Conservation (phyloP, 192 early-diverging fungal genomes). For the Umbelopsis ramanniana region DNA sequence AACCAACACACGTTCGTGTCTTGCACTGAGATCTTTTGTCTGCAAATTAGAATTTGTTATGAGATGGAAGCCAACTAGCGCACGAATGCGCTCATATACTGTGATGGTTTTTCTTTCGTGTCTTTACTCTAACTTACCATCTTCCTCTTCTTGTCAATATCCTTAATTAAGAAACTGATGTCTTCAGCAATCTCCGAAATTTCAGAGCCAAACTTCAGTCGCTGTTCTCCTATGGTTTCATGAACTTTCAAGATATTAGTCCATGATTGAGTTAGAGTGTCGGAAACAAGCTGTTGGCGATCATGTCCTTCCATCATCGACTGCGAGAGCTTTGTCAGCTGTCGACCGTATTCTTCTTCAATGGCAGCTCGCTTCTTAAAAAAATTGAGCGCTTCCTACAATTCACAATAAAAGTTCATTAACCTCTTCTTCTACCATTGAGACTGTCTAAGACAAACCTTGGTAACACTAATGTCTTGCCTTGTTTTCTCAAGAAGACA, state of each 20-base stretch:
- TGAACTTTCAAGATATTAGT: conserved; percentile 76
- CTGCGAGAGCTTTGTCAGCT: conserved; percentile 78
- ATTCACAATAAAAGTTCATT: not conserved
- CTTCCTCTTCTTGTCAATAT: conserved; percentile 78
- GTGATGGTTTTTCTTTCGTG: not conserved
- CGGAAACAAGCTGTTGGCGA: conserved; percentile 47
- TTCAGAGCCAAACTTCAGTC: conserved; percentile 72
- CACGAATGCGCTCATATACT: not conserved
- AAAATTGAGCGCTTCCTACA: conserved; percentile 74
- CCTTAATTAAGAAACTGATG: conserved; percentile 68
- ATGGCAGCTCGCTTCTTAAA: conserved; percentile 87
- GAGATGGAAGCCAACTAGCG: not conserved
- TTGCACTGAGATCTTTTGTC: conserved; percentile 75
- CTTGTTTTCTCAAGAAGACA: conserved; percentile 73
- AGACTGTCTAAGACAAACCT: conserved; percentile 48
- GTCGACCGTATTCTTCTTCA: conserved; percentile 89
- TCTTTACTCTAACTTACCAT: conserved; percentile 49
- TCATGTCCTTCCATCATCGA: conserved; percentile 61
- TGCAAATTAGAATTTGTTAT: not conserved
- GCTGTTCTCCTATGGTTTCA: conserved; percentile 79
- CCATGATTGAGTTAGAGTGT: conserved; percentile 76
- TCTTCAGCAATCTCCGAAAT: conserved; percentile 83
- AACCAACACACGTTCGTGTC: conserved; percentile 75
- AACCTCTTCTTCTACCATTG: too few species aligned
- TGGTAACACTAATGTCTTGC: conserved; percentile 65